Conservation (phyloP, 805 yeast genomes). For the Komagataella populi region DNA sequence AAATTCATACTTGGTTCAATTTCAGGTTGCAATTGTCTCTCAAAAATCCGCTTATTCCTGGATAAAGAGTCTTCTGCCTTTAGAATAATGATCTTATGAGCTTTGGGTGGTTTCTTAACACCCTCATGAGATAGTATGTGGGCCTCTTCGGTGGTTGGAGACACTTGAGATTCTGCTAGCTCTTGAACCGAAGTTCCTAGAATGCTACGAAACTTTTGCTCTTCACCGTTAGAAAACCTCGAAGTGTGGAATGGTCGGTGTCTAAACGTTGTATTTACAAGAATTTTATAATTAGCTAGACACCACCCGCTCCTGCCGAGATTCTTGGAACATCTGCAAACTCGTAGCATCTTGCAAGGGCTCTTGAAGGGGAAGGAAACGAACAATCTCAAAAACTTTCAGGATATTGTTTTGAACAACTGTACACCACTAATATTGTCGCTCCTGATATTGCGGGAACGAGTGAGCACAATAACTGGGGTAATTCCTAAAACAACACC, state of each 20-base stretch:
- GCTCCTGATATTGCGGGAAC: not conserved
- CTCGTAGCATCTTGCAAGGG: not conserved
- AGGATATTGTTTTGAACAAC: not conserved
- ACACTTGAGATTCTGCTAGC: not conserved
- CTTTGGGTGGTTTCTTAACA: not conserved
- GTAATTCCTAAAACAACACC: not conserved
- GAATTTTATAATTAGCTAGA: not conserved
- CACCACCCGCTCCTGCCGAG: not conserved
- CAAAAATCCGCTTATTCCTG: not conserved
- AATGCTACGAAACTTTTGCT: not conserved
- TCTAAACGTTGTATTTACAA: not conserved
- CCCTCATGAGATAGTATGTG: not conserved
- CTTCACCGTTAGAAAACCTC: not conserved
- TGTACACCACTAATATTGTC: not conserved
- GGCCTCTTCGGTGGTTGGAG: not conserved
- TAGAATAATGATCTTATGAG: not conserved
- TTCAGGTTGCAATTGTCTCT: not conserved
- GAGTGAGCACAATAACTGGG: not conserved
- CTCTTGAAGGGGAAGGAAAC: not conserved
- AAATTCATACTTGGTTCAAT: slow-evolving; percentile 5
- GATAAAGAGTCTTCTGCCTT: not conserved
- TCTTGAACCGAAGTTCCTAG: not conserved
- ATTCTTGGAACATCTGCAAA: not conserved
- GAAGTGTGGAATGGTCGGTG: not conserved
- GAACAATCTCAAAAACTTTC: not conserved